Evolutionary conservation across 768 basidiomycete species (phyloP).

Genomic region (Termitomyces sp.): DNA sequence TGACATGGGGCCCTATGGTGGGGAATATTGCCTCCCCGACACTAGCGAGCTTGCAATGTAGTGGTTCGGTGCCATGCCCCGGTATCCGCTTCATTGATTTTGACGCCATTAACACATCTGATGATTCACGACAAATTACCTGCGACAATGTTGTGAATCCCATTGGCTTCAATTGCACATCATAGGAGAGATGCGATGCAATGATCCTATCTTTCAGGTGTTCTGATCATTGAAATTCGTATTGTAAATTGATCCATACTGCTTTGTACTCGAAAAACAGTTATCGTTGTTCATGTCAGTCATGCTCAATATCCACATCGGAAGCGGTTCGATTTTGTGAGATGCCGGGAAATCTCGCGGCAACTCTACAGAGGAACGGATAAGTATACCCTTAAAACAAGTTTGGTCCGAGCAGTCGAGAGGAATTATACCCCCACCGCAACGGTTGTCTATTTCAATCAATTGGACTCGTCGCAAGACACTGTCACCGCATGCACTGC

Average conservation of each 20-base stretch:
- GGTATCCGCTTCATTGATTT: constrained; percentile 18
- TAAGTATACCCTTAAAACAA: neutral
- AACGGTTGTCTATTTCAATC: neutral
- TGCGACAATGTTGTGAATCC: constrained; percentile 19
- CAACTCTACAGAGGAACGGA: neutral
- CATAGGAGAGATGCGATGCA: neutral
- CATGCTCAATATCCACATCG: neutral
- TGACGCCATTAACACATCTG: constrained; percentile 13
- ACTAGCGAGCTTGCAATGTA: constrained; percentile 25
- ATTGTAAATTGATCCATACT: neutral
- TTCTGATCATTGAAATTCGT: neutral
- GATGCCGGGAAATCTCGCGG: neutral
- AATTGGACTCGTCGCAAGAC: too few species aligned
- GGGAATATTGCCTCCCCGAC: constrained; percentile 18
- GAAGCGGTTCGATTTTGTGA: neutral
- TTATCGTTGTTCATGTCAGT: neutral
- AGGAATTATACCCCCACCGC: neutral
- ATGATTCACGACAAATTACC: constrained; percentile 9
- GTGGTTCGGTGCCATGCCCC: constrained; percentile 25
- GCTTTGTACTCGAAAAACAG: neutral
- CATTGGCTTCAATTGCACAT: constrained; percentile 20
- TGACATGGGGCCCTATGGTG: constrained; percentile 23
- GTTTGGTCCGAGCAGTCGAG: neutral
- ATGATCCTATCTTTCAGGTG: neutral
- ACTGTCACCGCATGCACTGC: neutral